A percentile compares a stretch with the other conserved stretches of the same genome.
Evolutionary conservation across 768 basidiomycete species (phyloP).

Genomic region (Leccinellum albellum): DNA sequence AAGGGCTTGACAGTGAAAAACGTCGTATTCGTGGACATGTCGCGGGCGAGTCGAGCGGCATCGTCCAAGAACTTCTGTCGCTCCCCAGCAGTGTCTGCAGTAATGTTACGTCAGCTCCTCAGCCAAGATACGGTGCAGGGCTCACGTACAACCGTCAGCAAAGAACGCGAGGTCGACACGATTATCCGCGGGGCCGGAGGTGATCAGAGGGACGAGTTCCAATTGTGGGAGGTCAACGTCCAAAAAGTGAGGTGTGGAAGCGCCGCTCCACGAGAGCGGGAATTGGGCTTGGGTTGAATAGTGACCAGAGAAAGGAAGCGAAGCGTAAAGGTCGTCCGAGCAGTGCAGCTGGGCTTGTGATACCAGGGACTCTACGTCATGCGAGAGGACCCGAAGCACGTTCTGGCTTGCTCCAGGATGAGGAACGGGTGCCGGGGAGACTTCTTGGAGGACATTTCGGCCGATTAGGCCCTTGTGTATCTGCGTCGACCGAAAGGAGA

Average conservation of each 20-base stretch:
- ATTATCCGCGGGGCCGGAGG: conserved; percentile 60
- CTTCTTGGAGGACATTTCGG: conserved; percentile 8
- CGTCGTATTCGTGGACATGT: conserved; percentile 70
- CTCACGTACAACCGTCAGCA: conserved; percentile 66
- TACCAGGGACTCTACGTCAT: conserved; percentile 13
- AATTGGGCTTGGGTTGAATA: conserved; percentile 13
- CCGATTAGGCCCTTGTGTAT: conserved; percentile 17
- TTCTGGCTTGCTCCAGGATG: not conserved
- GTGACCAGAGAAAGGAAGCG: not conserved
- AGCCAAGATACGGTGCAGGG: not conserved
- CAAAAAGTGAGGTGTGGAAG: not conserved
- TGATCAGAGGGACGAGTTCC: conserved; percentile 52
- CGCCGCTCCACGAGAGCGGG: conserved; percentile 4
- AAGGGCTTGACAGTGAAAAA: conserved; percentile 73
- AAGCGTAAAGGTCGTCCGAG: conserved; percentile 18
- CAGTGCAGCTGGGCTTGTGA: conserved; percentile 22
- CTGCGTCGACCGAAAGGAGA: conserved; percentile 20
- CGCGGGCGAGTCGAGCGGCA: conserved; percentile 60
- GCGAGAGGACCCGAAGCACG: conserved; percentile 20
- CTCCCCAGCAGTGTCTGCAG: conserved; percentile 53
- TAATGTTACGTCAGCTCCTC: not conserved
- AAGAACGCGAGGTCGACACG: conserved; percentile 76
- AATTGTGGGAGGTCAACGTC: conserved; percentile 39
- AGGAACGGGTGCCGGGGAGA: conserved; percentile 11
- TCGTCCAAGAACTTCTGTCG: conserved; percentile 62